These are phyloP conservation scores for Marchantia polymorpha DNA, from an alignment of 225 moss, liverwort and hornwort genomes.

Conservation along the genomic window DNA sequence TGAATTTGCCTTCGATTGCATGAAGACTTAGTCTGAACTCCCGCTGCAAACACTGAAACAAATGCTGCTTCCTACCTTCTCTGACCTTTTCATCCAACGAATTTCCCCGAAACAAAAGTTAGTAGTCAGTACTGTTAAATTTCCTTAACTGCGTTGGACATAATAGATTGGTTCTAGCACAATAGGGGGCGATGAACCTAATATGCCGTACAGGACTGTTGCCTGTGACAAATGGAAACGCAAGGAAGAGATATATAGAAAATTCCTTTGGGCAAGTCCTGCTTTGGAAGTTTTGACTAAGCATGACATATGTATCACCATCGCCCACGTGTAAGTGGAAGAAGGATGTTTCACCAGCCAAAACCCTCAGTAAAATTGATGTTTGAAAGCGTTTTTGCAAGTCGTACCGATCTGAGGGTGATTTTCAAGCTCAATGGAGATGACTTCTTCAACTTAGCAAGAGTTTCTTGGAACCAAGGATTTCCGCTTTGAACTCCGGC, in stretches of 20 bases:
- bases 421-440: constrained; percentile 85
- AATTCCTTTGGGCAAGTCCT: too few species aligned
- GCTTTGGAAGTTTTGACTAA: too few species aligned
- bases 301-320: too few species aligned
- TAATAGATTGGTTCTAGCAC: too few species aligned
- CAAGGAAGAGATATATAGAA: neutral
- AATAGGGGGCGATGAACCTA: too few species aligned
- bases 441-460: constrained; percentile 53
- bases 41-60: constrained; percentile 81
- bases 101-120: neutral
- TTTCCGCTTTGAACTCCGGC: constrained; percentile 55
- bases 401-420: constrained; percentile 80
- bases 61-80: constrained; percentile 77
- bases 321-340: too few species aligned
- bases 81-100: constrained; percentile 47
- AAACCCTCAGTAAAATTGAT: too few species aligned
- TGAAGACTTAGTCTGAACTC: constrained; percentile 74
- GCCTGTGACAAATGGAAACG: neutral
- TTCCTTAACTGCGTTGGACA: too few species aligned
- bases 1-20: constrained; percentile 41
- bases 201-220: neutral
- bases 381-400: neutral
- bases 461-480: constrained; percentile 72
- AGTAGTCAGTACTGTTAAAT: neutral
- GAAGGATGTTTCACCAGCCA: too few species aligned